A percentile compares a stretch with the other conserved stretches of the same genome.
phyloP scores from a whole-genome alignment of 306 rosid species.

The Vachellia pachyceras region DNA sequence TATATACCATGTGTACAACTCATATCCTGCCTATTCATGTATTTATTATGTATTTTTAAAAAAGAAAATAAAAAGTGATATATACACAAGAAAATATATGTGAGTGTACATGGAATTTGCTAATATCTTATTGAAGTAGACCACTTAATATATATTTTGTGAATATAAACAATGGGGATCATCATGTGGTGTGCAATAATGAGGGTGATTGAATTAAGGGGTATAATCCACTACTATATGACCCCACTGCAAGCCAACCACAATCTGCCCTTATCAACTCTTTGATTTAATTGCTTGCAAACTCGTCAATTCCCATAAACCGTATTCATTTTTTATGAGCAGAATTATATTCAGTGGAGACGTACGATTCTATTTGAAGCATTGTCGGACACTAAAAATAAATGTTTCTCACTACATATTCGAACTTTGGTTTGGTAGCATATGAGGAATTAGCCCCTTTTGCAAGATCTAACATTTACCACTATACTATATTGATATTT shows the following conservation, averaged over 20 bases:
- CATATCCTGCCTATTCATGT: not conserved
- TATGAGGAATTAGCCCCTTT: no score
- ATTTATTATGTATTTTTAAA: not conserved
- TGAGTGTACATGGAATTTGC: not conserved
- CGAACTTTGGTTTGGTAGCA: no score
- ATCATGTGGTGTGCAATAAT: constrained; percentile 3
- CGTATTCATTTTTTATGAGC: not conserved
- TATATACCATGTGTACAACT: no score
- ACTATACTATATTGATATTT: no score
- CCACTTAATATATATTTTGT: not conserved
- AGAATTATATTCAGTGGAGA: no score
- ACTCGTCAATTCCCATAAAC: not conserved
- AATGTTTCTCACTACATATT: no score
- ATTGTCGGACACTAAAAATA: no score
- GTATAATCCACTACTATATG: not conserved
- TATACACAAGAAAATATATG: no score
- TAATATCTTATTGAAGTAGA: no score
- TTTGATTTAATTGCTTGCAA: not conserved
- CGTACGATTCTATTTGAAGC: no score
- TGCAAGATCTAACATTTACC: no score
- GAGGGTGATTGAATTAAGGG: not conserved
- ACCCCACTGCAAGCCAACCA: not conserved
- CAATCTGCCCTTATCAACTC: not conserved
- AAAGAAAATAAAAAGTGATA: no score
- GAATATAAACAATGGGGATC: not conserved